Conservation (phyloP, 2,329 filamentous ascomycete species). For the Fusarium sp. region DNA sequence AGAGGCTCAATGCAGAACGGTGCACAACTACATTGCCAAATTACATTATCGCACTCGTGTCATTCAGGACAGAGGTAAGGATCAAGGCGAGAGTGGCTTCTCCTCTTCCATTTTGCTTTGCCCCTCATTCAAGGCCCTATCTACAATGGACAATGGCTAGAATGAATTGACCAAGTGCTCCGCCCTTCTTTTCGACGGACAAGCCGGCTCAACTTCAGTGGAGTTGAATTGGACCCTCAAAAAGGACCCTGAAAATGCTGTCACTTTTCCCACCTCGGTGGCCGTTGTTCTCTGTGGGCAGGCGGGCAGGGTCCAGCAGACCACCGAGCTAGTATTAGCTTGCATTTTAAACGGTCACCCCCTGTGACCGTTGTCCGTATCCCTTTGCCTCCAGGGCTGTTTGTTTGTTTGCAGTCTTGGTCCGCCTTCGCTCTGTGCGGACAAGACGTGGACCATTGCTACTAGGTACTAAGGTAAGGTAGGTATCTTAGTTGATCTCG, state of each 20-base stretch:
- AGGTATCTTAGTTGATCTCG: slow-evolving; percentile 3
- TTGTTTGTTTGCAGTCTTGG: slow-evolving; percentile 8
- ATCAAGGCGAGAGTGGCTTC: background rate
- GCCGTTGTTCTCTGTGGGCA: slow-evolving; percentile 8
- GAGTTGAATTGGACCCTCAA: slow-evolving; percentile 28
- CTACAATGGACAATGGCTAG: background rate
- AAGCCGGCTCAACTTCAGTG: slow-evolving; percentile 9
- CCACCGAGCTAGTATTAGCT: slow-evolving; percentile 4
- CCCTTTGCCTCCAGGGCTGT: slow-evolving; percentile 18
- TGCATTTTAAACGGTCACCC: background rate
- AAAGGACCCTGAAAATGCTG: slow-evolving; percentile 33
- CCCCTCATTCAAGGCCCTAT: slow-evolving; percentile 2
- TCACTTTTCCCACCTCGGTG: slow-evolving; percentile 15
- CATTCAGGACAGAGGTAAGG: background rate
- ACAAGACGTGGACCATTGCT: background rate
- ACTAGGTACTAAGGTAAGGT: background rate
- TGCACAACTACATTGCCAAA: background rate
- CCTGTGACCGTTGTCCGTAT: background rate
- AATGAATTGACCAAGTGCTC: background rate
- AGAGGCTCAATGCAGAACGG: background rate
- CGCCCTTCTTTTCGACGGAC: slow-evolving; percentile 1
- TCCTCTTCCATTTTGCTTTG: background rate
- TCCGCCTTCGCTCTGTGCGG: slow-evolving; percentile 5
- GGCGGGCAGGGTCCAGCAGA: slow-evolving; percentile 5
- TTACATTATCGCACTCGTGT: background rate